Base-by-base conservation (phyloP, 129 eudicot genomes). In the Artemisia argyi region DNA sequence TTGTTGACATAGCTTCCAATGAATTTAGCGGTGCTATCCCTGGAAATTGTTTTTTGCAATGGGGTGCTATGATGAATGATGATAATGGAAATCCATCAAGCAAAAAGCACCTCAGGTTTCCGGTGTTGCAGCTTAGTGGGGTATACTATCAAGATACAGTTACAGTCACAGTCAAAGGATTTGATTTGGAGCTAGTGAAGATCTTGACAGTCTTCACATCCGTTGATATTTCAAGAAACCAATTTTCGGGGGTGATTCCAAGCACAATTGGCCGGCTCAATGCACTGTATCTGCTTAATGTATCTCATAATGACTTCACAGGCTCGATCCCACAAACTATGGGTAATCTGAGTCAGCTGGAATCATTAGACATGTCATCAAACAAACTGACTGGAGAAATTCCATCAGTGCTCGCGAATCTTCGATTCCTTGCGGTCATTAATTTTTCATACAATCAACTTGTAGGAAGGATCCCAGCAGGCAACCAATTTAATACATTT, bases 291-390 rank as follows among this genome's bases (percentile, higher is more conserved):
- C 30, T 85, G 56, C 88, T 89, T 26, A 87, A 92, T 47, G 42
- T 89, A 19, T 87, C 98, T 3, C 72, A 65, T 30, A 89, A 92
- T 47, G 69, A 76, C 1, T 69, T 92, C 72, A 51, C 78, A 0
- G 96, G 96, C 26, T 5, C 81, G 0, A 89, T 89, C 61, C 98
- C 96, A 5, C 0, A 59, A 54, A 73, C 88, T 18, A 72, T 92
- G 8, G 96, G 85, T 14, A 76, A 85, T 44, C n/a, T 89, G 67
- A 72, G 65, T 26, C 76, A 68, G 61, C 81, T 92, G 32, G 92
- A 75, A 66, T 82, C 98, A 14, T 66, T 92, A 22, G 98, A 92
- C 66, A 83, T 92, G 65, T 89, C 95, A 11, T 13, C 17, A 9
- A 92, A 89, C 84, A 30, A 70, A 10, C 77, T 92, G 20, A 80